These are phyloP conservation scores for Pseudognaphalium luteoalbum DNA, from an alignment of 129 eudicot species.

Conservation along the genomic window DNA sequence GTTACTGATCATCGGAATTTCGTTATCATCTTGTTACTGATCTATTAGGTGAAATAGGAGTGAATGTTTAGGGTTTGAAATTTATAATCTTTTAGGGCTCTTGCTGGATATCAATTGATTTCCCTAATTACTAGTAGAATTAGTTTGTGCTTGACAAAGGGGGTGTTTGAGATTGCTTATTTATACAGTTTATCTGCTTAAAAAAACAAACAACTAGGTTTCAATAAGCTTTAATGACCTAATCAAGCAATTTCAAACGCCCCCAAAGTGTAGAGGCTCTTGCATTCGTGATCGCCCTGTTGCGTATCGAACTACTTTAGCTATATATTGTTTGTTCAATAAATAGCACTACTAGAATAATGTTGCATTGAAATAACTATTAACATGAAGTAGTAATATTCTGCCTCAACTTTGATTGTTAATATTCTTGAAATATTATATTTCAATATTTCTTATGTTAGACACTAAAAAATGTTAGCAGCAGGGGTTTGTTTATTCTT, in stretches of 20 bases:
- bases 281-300: no score
- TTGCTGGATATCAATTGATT: neutral
- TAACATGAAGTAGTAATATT: no score
- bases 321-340: no score
- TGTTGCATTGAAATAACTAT: no score
- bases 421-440: no score
- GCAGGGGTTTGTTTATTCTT: slow-evolving; percentile 2
- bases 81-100: neutral
- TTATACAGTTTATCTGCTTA: neutral
- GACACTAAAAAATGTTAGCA: neutral
- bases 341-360: no score
- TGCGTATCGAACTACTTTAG: no score
- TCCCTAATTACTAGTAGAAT: neutral
- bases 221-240: neutral
- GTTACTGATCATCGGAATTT: neutral
- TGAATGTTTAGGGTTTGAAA: neutral
- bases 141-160: no score
- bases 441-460: neutral
- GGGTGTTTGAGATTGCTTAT: no score
- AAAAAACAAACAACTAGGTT: neutral
- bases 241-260: no score
- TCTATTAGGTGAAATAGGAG: neutral
- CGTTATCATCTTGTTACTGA: no score
- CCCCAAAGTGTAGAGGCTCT: no score
- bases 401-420: neutral